Base-by-base conservation (phyloP, 768 basidiomycete genomes). In the Boletus patriciae region DNA sequence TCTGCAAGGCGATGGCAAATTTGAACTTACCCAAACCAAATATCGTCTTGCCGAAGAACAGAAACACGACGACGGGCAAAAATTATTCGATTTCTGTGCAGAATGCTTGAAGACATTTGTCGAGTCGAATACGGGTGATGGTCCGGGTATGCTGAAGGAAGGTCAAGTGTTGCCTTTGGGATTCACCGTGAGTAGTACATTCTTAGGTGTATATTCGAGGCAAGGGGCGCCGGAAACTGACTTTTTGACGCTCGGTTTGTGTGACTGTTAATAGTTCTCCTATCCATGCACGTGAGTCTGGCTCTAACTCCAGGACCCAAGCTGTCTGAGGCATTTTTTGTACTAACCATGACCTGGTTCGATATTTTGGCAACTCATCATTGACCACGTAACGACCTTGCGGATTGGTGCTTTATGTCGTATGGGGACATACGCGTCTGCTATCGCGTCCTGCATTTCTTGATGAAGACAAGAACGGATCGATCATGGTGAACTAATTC, bases 41-140 rank as follows among this genome's bases (percentile, higher is more conserved):
- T 98, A 98, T 74, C 89, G 95, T 49, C 83, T 99, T 44, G 86
- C 92, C 1, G 97, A 99, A 68, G 97, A 98, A 67, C 97, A 98
- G 73, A 99, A 99, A 73, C 94, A 97, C 57, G 92, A 91, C 8
- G 94, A 98, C n/a, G 97, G 95, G 7, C 88, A 93, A 69, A 88
- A 87, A 57, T 76, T 99, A 50, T 98, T 99, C 63, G 97, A 99
- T 75, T 99, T 99, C 67, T 98, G 96, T 70, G 97, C 93, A 0
- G 88, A 96, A 69, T 97, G 90, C 69, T 74, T 98, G 56, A 89
- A 91, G 72, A 86, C 83, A 8, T 99, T 98, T 73, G 80, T 98
- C 61, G 83, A 87, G 29, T 85, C 87, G 18, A 90, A 92, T 50
- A 74, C 85, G 16, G 78, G 77, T 13, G 66, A 80, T 47, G 84